These are phyloP conservation scores for Bromus sterilis DNA, from an alignment of 176 grass and related monocot genomes.

Conservation along the genomic window DNA sequence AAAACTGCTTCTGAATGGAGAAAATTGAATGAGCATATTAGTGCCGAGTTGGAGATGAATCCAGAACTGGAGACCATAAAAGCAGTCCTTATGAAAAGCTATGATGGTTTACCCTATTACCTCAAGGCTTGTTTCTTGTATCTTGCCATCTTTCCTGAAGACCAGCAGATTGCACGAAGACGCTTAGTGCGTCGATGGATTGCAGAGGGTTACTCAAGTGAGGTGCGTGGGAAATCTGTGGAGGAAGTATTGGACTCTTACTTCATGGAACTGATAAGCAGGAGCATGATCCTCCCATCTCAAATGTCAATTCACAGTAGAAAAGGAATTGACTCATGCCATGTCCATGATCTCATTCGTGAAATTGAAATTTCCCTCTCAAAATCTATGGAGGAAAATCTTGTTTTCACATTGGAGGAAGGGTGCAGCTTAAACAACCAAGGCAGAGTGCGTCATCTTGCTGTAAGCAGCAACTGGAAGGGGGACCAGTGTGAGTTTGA, in stretches of 20 bases:
- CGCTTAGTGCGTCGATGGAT: neutral
- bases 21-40: neutral
- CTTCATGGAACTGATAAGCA: neutral
- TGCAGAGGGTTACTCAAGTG: neutral
- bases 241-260: neutral
- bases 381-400: neutral
- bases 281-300: neutral
- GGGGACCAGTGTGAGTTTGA: neutral
- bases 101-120: neutral
- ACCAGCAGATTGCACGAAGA: accelerated
- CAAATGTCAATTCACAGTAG: neutral
- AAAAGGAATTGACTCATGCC: neutral
- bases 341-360: neutral
- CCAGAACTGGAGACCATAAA: neutral
- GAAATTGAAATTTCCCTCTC: neutral
- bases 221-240: neutral
- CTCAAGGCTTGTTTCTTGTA: neutral
- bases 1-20: neutral
- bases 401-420: neutral
- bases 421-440: neutral
- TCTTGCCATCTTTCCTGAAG: neutral
- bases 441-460: neutral
- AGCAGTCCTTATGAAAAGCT: neutral
- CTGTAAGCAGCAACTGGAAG: neutral
- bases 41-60: neutral